Evolutionary conservation across 148 eudicot species (phyloP), one percentile per base, ranked within the genome.

Genomic region (Hydrangea macrophylla): DNA sequence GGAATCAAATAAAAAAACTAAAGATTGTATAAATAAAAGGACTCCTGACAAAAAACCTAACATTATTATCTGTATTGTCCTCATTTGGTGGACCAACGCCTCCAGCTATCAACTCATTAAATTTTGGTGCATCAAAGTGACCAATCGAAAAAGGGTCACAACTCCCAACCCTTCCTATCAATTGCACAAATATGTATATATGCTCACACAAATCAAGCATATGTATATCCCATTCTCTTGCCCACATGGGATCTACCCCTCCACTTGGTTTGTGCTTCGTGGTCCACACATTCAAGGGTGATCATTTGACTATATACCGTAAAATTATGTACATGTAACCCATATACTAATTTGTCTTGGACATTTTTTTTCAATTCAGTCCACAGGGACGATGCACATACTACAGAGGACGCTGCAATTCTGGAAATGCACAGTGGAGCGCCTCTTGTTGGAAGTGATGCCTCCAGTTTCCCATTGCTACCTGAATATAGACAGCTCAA

Each of bases 401-500:
- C 61, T 28, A 56, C 71, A 55, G 67, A 63, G 50, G 80, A 67
- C 39, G 24, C 79, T 61, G 71, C 86, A 35, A 73, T 70, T 74
- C 27, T 39, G 71, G 86, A 72, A 70, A 69, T 54, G 67, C 73
- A 68, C 39, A 77, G 80, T 58, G 58, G 70, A 60, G 60, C 67
- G 44, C 50, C 53, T 28, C 45, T 59, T 60, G 67, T 60, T 54
- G 53, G 35, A 33, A 77, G 73, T 62, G 74, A 75, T 59, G 73
- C 70, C 62, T 71, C 75, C 57, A 73, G 64, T 60, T 62, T 76
- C 68, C 50, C 60, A 26, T 65, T 73, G 30, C 79, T 79, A 37
- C 73, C 73, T 73, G 85, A 80, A 65, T 75, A 64, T 63, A 62
- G 70, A 65, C 66, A 68, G 55, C 68, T 77, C 70, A 76, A 77